phyloP scores from a whole-genome alignment of 1,284 basidiomycete species.

The Hypsizygus ulmarius region DNA sequence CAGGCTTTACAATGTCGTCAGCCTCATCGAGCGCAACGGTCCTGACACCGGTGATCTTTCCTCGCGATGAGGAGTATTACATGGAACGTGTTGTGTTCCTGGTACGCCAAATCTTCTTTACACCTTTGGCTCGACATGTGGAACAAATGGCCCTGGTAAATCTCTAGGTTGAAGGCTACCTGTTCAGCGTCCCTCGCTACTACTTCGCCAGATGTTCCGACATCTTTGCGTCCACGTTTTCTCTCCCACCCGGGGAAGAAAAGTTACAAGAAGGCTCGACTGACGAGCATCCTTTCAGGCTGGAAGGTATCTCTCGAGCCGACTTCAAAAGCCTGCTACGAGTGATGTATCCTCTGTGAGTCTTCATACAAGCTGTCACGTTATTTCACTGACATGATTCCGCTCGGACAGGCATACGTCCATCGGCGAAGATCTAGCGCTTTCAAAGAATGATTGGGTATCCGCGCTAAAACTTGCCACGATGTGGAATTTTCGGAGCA shows the following conservation, averaged over 20 bases:
- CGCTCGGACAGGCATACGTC: neutral
- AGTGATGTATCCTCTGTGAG: conserved; percentile 14
- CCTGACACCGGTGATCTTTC: neutral
- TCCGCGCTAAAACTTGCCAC: conserved; percentile 18
- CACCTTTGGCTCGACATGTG: neutral
- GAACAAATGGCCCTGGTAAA: neutral
- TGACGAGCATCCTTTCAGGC: conserved; percentile 5
- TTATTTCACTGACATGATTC: neutral
- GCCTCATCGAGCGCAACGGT: too few species aligned
- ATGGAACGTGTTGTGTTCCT: conserved; percentile 6
- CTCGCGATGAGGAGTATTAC: conserved; percentile 10
- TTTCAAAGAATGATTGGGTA: conserved; percentile 15
- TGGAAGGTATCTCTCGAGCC: conserved; percentile 5
- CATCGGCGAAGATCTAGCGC: neutral
- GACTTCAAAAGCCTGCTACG: conserved; percentile 13
- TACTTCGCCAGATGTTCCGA: conserved; percentile 9
- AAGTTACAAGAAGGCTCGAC: conserved; percentile 4
- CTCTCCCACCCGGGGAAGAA: conserved; percentile 2
- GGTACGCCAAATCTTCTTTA: neutral
- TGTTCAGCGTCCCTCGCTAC: conserved; percentile 13
- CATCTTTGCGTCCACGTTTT: conserved; percentile 8
- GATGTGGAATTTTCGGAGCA: conserved; percentile 18
- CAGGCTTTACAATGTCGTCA: too few species aligned
- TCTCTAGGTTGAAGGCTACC: conserved; percentile 11
- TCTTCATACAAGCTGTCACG: neutral